These are phyloP conservation scores for Lolium multiflorum DNA, from an alignment of 176 grass and related monocot species.

Conservation along the genomic window DNA sequence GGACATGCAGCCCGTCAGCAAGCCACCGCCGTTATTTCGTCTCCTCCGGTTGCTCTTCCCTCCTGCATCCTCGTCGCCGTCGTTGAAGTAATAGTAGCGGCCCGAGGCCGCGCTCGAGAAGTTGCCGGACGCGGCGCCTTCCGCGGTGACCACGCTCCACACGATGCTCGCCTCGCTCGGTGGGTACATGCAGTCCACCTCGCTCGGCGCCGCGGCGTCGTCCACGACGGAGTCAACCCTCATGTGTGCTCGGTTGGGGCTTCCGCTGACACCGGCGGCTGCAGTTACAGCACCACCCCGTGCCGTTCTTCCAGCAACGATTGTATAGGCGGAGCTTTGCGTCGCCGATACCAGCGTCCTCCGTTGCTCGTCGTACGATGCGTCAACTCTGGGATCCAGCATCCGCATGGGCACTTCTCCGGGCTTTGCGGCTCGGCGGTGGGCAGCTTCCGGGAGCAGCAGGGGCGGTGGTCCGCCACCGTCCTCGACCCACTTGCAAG, in stretches of 20 bases:
- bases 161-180: slow-evolving; percentile 58
- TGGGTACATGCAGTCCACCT: slow-evolving; percentile 44
- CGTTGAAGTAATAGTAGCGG: slow-evolving; percentile 31
- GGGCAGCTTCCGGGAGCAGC: not conserved
- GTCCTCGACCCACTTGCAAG: slow-evolving; percentile 5
- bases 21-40: not conserved
- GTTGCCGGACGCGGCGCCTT: slow-evolving; percentile 55
- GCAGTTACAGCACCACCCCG: not conserved
- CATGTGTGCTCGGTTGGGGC: not conserved
- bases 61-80: not conserved
- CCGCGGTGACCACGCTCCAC: slow-evolving; percentile 63
- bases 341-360: not conserved
- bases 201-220: slow-evolving; percentile 37
- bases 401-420: slow-evolving; percentile 11
- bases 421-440: not conserved
- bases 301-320: slow-evolving; percentile 26
- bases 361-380: not conserved
- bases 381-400: not conserved
- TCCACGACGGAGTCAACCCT: not conserved
- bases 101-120: slow-evolving; percentile 59
- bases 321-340: slow-evolving; percentile 18
- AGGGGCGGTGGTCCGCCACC: not conserved
- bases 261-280: not conserved
- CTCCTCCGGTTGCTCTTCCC: not conserved
- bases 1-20: slow-evolving; percentile 46